These are phyloP conservation scores for Exophiala sp. DNA, from an alignment of 2,329 filamentous ascomycete genomes.

Conservation along the genomic window DNA sequence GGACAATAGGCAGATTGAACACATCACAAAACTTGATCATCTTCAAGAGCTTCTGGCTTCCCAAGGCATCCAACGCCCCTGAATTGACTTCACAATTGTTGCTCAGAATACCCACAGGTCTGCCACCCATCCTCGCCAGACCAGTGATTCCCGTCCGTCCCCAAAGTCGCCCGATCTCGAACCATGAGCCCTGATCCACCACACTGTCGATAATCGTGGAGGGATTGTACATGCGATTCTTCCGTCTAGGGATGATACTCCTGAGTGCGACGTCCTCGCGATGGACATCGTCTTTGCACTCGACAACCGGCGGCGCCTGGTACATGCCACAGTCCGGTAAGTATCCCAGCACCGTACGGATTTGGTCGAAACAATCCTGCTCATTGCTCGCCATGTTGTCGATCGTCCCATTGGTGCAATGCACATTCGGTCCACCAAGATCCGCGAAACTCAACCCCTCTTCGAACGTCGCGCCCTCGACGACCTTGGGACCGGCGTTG, in stretches of 20 bases:
- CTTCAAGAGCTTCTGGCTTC: conserved; percentile 59
- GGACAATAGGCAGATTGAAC: conserved; percentile 62
- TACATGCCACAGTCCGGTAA: conserved; percentile 55
- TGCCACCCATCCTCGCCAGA: conserved; percentile 56
- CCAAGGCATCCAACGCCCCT: conserved; percentile 59
- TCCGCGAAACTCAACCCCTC: conserved; percentile 58
- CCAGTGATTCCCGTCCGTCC: conserved; percentile 60
- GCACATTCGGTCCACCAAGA: conserved; percentile 58
- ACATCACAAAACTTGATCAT: conserved; percentile 63
- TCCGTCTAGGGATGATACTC: conserved; percentile 55
- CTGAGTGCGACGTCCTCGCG: conserved; percentile 50
- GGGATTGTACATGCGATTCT: conserved; percentile 60
- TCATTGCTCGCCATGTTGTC: conserved; percentile 62
- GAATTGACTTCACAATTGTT: conserved; percentile 61
- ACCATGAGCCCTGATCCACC: conserved; percentile 56
- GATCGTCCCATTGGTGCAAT: conserved; percentile 64
- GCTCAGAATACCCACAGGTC: conserved; percentile 57
- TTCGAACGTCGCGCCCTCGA: conserved; percentile 62
- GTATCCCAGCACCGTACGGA: conserved; percentile 55
- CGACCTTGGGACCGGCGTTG: conserved; percentile 63
- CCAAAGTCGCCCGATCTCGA: conserved; percentile 63
- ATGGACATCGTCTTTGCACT: conserved; percentile 48
- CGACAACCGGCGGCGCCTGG: conserved; percentile 50
- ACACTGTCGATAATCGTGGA: conserved; percentile 56
- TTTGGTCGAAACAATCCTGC: conserved; percentile 59